Conservation (phyloP, 164 flowering plant species). For the Houttuynia cordata region DNA sequence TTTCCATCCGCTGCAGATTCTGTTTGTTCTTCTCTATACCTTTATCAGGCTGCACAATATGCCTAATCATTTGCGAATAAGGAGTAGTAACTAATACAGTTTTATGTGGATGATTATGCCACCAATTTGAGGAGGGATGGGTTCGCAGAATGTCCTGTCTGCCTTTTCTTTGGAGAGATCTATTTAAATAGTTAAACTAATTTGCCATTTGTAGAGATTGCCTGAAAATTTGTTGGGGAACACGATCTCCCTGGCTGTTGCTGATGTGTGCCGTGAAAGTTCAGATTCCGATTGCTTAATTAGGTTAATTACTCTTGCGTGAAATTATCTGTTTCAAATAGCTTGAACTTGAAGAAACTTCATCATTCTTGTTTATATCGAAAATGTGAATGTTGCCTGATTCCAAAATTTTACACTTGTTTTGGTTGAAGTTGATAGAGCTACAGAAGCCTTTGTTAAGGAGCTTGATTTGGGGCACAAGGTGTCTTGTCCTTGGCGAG, state of each 20-base stretch:
- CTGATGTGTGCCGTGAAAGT: no score
- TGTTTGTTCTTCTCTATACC: not conserved
- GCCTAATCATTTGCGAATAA: no score
- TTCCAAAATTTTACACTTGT: constrained; percentile 2
- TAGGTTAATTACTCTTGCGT: no score
- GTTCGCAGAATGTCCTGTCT: not conserved
- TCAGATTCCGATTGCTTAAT: no score
- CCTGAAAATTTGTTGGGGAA: not conserved
- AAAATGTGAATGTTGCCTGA: not conserved
- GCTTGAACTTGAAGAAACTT: no score
- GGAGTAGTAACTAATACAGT: no score
- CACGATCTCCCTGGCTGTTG: no score
- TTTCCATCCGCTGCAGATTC: not conserved
- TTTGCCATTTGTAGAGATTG: not conserved
- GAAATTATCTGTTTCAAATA: no score
- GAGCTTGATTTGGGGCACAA: constrained; percentile 72
- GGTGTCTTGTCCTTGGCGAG: constrained; percentile 77
- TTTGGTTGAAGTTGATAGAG: constrained; percentile 50
- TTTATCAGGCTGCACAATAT: not conserved
- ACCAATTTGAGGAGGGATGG: no score
- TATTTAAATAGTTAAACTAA: no score
- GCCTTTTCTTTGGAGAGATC: not conserved
- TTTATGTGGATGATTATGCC: no score
- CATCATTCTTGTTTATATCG: no score
- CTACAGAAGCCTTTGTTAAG: constrained; percentile 58